phyloP scores from a whole-genome alignment of 768 basidiomycete species.

The Mycena albidolilacea region DNA sequence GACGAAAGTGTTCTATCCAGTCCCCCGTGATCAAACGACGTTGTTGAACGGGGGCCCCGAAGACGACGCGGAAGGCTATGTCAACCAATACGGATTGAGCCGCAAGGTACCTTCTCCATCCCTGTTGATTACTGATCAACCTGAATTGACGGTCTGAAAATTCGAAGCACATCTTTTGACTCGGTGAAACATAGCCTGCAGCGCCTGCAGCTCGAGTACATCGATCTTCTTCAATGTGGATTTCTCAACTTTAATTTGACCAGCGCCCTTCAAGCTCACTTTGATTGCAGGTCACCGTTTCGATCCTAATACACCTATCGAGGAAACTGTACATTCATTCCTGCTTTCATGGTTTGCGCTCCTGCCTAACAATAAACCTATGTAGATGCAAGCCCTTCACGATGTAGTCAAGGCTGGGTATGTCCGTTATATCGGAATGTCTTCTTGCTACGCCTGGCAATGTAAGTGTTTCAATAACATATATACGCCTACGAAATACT shows the following conservation, averaged over 20 bases:
- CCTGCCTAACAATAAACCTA: neutral
- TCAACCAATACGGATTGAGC: conserved; percentile 32
- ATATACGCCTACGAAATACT: neutral
- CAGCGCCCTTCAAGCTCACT: neutral
- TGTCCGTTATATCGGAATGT: conserved; percentile 74
- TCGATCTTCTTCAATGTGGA: conserved; percentile 70
- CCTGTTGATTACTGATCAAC: neutral
- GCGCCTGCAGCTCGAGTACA: conserved; percentile 65
- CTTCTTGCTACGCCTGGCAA: conserved; percentile 69
- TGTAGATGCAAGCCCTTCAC: conserved; percentile 78
- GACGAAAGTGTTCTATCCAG: no score
- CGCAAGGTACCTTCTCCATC: conserved; percentile 48
- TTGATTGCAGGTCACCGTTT: conserved; percentile 63
- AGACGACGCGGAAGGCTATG: no score
- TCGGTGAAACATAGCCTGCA: conserved; percentile 58
- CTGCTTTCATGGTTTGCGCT: neutral
- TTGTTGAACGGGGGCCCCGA: no score
- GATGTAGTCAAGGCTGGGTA: conserved; percentile 77
- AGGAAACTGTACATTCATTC: conserved; percentile 60
- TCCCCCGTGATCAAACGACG: no score
- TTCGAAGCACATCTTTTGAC: conserved; percentile 70
- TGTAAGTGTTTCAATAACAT: conserved; percentile 52
- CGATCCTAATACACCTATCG: conserved; percentile 70
- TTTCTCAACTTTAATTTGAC: neutral
- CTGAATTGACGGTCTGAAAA: neutral